Evolutionary conservation across 2,329 filamentous ascomycete species (phyloP).

Genomic region (Neofusicoccum parvum): DNA sequence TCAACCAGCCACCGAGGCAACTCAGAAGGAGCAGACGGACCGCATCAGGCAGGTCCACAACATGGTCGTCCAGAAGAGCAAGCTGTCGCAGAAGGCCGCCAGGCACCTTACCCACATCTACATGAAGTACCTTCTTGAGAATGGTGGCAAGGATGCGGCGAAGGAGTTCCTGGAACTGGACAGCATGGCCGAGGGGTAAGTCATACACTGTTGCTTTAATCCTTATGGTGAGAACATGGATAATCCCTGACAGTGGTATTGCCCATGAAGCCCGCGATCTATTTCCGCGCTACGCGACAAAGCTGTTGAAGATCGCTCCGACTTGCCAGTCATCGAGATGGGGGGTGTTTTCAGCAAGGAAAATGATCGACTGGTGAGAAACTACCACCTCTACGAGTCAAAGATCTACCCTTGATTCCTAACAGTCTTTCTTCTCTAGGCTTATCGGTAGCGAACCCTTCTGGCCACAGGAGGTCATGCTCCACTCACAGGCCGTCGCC

Average conservation of each 20-base stretch:
- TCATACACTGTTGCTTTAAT: slow-evolving; percentile 45
- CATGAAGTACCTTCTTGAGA: slow-evolving; percentile 79
- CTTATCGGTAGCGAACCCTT: no score
- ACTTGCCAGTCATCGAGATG: not conserved
- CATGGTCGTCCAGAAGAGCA: slow-evolving; percentile 72
- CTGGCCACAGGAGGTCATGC: no score
- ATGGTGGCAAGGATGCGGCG: slow-evolving; percentile 80
- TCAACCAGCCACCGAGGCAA: slow-evolving; percentile 69
- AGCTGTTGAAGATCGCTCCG: not conserved
- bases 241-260: not conserved
- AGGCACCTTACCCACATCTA: slow-evolving; percentile 78
- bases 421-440: not conserved
- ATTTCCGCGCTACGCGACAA: not conserved
- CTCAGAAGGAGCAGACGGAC: slow-evolving; percentile 66
- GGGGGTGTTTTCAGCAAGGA: slow-evolving; percentile 13
- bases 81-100: slow-evolving; percentile 66
- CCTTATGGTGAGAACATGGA: slow-evolving; percentile 64
- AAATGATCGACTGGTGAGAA: not conserved
- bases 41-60: slow-evolving; percentile 81
- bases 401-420: not conserved
- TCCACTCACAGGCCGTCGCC: no score
- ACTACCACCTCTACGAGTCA: not conserved
- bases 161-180: slow-evolving; percentile 84
- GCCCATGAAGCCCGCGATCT: not conserved
- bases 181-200: slow-evolving; percentile 76